These are phyloP conservation scores for Dillenia suffruticosa DNA, from an alignment of 164 flowering plant genomes.

Conservation along the genomic window DNA sequence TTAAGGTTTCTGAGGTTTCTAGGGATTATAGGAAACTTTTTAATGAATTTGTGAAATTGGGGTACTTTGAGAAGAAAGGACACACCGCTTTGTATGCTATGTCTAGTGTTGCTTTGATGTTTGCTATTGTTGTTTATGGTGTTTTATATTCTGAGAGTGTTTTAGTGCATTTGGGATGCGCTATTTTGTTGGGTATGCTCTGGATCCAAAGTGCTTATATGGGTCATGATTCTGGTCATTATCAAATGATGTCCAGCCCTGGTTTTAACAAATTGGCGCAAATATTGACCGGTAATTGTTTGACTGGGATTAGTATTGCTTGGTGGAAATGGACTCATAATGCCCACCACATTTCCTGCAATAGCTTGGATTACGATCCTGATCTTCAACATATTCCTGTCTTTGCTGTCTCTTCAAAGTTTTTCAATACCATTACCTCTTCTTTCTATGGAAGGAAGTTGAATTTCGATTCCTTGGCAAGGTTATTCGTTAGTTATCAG, in stretches of 20 bases:
- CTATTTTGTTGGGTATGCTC: slow-evolving; percentile 40
- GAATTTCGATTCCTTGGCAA: slow-evolving; percentile 34
- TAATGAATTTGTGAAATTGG: slow-evolving; percentile 46
- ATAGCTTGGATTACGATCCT: slow-evolving; percentile 55
- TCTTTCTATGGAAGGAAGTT: slow-evolving; percentile 46
- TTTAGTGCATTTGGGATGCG: slow-evolving; percentile 37
- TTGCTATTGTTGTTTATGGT: slow-evolving; percentile 33
- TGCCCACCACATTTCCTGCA: slow-evolving; percentile 61
- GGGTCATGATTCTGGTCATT: slow-evolving; percentile 73
- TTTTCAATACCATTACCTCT: slow-evolving; percentile 43
- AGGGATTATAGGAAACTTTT: slow-evolving; percentile 56
- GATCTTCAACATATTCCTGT: slow-evolving; percentile 61
- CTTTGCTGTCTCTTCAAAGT: slow-evolving; percentile 45
- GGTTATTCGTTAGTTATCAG: slow-evolving; percentile 59
- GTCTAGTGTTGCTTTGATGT: slow-evolving; percentile 15
- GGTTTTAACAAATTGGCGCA: slow-evolving; percentile 34
- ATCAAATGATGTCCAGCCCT: slow-evolving; percentile 34
- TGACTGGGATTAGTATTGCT: slow-evolving; percentile 62
- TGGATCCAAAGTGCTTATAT: slow-evolving; percentile 58
- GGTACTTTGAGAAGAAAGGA: slow-evolving; percentile 73
- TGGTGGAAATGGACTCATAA: slow-evolving; percentile 82
- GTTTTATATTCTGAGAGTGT: slow-evolving; percentile 24
- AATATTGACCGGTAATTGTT: slow-evolving; percentile 49
- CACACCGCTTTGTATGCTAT: slow-evolving; percentile 30
- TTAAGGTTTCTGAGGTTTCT: slow-evolving; percentile 57